Conservation (phyloP, 129 eudicot species). For the Scalesia atractyloides region DNA sequence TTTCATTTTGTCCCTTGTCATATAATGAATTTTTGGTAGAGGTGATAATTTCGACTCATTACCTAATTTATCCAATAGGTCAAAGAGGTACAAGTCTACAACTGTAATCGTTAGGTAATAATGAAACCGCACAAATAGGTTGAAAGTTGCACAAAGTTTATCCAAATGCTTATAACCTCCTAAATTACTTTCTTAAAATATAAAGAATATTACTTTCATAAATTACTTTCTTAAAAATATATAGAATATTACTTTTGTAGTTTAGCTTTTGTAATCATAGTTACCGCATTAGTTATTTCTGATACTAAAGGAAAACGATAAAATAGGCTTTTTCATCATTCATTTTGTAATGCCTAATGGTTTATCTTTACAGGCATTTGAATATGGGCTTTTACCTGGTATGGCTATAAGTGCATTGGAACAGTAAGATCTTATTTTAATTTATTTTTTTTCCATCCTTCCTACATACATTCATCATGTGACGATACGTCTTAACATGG, state of each 20-base stretch:
- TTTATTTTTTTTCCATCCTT: not conserved
- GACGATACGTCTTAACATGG: slow-evolving; percentile 20
- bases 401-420: slow-evolving; percentile 78
- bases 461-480: slow-evolving; percentile 14
- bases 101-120: not conserved
- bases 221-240: not conserved
- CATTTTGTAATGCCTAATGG: not conserved
- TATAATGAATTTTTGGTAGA: no score
- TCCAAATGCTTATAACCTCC: not conserved
- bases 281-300: not conserved
- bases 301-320: not conserved
- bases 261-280: not conserved
- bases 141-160: not conserved
- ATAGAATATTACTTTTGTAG: not conserved
- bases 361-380: slow-evolving; percentile 68
- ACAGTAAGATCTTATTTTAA: slow-evolving; percentile 56
- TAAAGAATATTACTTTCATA: not conserved
- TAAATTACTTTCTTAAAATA: not conserved
- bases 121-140: not conserved
- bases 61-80: slow-evolving; percentile 2
- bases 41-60: not conserved
- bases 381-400: slow-evolving; percentile 90
- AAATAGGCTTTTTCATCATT: not conserved
- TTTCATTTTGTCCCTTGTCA: not conserved
- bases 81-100: not conserved